A percentile compares a stretch with the other conserved stretches of the same genome.
phyloP scores from a whole-genome alignment of 768 basidiomycete genomes.

The Tricholoma terreum region DNA sequence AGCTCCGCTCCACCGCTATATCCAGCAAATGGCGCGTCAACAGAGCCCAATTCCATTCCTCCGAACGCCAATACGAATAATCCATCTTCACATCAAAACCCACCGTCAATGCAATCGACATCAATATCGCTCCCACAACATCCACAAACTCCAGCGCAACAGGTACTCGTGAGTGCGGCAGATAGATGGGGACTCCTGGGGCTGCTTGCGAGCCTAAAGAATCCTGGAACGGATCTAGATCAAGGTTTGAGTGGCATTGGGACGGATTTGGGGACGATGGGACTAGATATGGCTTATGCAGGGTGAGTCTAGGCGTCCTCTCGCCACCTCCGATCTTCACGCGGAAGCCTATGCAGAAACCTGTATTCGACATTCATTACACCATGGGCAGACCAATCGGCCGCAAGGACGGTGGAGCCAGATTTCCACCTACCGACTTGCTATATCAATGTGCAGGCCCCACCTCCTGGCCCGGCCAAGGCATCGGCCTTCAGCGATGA shows the following conservation, averaged over 20 bases:
- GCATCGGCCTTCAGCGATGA: slow-evolving; percentile 89
- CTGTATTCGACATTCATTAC: slow-evolving; percentile 93
- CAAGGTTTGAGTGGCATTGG: slow-evolving; percentile 81
- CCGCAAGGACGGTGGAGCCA: slow-evolving; percentile 83
- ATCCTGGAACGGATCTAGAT: slow-evolving; percentile 71
- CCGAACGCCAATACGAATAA: slow-evolving; percentile 27
- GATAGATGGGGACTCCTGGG: slow-evolving; percentile 94
- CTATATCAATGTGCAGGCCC: slow-evolving; percentile 85
- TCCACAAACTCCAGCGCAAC: slow-evolving; percentile 90
- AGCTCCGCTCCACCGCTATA: slow-evolving; percentile 30
- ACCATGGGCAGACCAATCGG: slow-evolving; percentile 91
- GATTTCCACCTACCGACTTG: slow-evolving; percentile 88
- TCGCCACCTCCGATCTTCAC: slow-evolving; percentile 11
- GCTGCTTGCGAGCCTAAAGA: slow-evolving; percentile 83
- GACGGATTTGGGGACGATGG: slow-evolving; percentile 88
- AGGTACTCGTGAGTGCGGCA: slow-evolving; percentile 87
- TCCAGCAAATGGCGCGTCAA: slow-evolving; percentile 34
- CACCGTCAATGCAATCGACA: slow-evolving; percentile 28
- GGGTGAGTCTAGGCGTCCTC: slow-evolving; percentile 56
- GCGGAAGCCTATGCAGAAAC: slow-evolving; percentile 45
- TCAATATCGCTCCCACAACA: slow-evolving; percentile 40
- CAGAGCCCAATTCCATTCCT: slow-evolving; percentile 35
- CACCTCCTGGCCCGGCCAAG: slow-evolving; percentile 78
- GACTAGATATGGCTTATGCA: slow-evolving; percentile 80
- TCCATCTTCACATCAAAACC: slow-evolving; percentile 31